phyloP scores from a whole-genome alignment of 1,284 basidiomycete species.

The Puccinia coronata region DNA sequence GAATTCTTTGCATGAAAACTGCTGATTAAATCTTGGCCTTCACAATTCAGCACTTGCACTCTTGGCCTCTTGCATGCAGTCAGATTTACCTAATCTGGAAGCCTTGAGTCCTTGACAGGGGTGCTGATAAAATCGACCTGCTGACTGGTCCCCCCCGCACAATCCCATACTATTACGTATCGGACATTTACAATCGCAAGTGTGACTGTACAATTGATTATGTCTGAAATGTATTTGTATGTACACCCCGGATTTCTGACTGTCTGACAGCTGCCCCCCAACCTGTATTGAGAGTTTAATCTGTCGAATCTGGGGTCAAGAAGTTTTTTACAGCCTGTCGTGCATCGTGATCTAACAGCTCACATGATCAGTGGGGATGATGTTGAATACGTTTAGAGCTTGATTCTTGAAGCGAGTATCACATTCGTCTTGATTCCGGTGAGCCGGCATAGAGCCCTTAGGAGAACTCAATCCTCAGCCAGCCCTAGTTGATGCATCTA shows the following conservation, averaged over 20 bases:
- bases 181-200: no score
- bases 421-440: neutral
- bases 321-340: neutral
- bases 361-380: neutral
- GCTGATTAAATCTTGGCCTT: no score
- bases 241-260: neutral
- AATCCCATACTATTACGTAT: no score
- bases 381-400: neutral
- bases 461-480: neutral
- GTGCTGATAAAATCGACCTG: neutral
- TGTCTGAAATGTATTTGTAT: no score
- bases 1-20: no score
- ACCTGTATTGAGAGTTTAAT: neutral
- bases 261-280: no score
- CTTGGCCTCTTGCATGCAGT: no score
- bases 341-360: neutral
- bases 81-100: neutral
- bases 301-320: neutral
- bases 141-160: constrained; percentile 3
- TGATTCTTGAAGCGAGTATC: neutral
- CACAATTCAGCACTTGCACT: no score
- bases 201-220: no score
- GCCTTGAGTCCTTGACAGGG: no score
- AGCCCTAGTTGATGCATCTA: neutral
- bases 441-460: neutral